Evolutionary conservation across 192 early-diverging fungal genomes (phyloP).

Genomic region (Martensiomyces pterosporus): DNA sequence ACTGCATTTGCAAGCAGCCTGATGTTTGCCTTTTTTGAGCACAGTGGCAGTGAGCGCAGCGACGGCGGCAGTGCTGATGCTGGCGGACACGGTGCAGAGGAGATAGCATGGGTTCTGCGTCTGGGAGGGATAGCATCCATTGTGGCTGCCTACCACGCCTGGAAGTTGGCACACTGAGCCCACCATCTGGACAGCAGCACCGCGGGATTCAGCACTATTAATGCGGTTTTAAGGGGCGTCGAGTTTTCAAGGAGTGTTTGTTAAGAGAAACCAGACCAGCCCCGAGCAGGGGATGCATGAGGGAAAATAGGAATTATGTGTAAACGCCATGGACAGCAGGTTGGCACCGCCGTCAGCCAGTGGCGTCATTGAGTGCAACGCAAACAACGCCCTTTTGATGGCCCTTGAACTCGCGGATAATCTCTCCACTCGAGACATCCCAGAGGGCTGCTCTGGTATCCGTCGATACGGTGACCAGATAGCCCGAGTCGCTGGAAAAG

Average conservation of each 20-base stretch:
- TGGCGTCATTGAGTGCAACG: slow-evolving; percentile 49
- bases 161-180: slow-evolving; percentile 21
- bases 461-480: slow-evolving; percentile 47
- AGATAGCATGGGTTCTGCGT: slow-evolving; percentile 40
- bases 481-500: slow-evolving; percentile 46
- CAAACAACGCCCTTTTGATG: slow-evolving; percentile 46
- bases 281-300: too few relatives aligned
- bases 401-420: slow-evolving; percentile 52
- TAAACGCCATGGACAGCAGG: too few relatives aligned
- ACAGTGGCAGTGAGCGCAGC: slow-evolving; percentile 9
- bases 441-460: slow-evolving; percentile 47
- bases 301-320: too few relatives aligned
- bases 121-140: slow-evolving; percentile 35
- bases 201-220: too few relatives aligned
- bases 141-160: slow-evolving; percentile 28
- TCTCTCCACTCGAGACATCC: slow-evolving; percentile 29
- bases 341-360: too few relatives aligned
- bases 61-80: slow-evolving; percentile 7
- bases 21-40: slow-evolving; percentile 67
- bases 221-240: too few relatives aligned
- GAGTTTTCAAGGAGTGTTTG: too few relatives aligned
- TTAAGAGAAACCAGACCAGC: too few relatives aligned
- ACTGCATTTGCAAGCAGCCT: slow-evolving; percentile 73
- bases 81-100: slow-evolving; percentile 28
- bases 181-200: too few relatives aligned